Base-by-base conservation (phyloP, 192 early-diverging fungal species). In the Umbelopsis isabellina region DNA sequence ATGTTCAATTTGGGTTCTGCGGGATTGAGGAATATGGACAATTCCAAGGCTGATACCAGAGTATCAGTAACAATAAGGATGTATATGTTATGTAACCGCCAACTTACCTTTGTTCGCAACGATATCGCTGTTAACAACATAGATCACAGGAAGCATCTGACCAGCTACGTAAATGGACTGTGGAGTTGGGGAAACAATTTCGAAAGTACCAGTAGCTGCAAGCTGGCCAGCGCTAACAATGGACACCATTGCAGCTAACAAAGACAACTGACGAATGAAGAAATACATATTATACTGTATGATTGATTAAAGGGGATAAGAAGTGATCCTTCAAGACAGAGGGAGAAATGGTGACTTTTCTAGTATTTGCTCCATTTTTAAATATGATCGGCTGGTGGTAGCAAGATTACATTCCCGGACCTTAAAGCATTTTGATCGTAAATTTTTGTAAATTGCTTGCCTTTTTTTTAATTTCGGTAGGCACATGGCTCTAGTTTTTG, bases 121-220 rank as follows among this genome's bases (percentile, higher is more conserved):
- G 49, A 74, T 64, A 46, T 64, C 46, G 30, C 16, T 61, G 13
- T 25, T 35, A 30, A 37, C 16, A n/a, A 25, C 3, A 44, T 74
- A 74, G 3, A 74, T 65, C 15, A 67, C 45, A n/a, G 73, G 73
- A 8, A 74, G 47, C 2, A 65, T 74, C 44, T 74, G 73, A 16
- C 67, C 55, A 21, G 73, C 67, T 33, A 74, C 67, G 41, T 69
- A 74, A 27, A 58, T 67, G 21, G 67, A 35, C 33, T 74, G 61
- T 18, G 67, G 49, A 18, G 37, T n/a, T 41, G 73, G 73, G 7
- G 53, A 69, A 61, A 61, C 15, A 12, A 61, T 61, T 1, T 61
- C 55, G 33, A 61, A 61, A 12, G 55, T 61, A 8, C 55, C 55
- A 61, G 55, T 61, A 1, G 30, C 27, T 16, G 55, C 33, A 30